Conservation (phyloP, 2,329 filamentous ascomycete genomes). For the Cadophora sp. region DNA sequence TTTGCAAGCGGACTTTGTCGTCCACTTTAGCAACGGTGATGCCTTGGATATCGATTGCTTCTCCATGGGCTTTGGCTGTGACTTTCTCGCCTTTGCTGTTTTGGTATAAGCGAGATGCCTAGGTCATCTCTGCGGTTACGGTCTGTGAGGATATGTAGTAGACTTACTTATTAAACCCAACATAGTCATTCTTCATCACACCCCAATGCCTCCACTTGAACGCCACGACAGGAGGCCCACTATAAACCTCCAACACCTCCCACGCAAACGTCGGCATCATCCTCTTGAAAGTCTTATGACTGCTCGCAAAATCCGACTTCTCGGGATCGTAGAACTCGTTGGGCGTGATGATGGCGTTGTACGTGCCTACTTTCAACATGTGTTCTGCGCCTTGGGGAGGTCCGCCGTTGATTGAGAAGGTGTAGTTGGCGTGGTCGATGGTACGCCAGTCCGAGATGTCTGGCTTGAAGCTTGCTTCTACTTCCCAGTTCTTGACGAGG, state of each 20-base stretch:
- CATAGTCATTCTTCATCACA: conserved; percentile 70
- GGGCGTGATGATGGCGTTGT: conserved; percentile 70
- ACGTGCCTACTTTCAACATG: conserved; percentile 72
- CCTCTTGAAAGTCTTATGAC: conserved; percentile 74
- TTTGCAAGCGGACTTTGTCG: conserved; percentile 62
- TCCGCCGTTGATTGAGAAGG: conserved; percentile 68
- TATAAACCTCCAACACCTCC: conserved; percentile 74
- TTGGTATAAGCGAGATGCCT: background rate
- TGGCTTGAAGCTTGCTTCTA: conserved; percentile 73
- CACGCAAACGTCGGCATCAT: conserved; percentile 78
- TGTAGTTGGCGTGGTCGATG: conserved; percentile 64
- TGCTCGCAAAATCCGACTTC: conserved; percentile 66
- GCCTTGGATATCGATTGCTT: conserved; percentile 67
- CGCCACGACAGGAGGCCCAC: conserved; percentile 65
- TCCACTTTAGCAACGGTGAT: conserved; percentile 68
- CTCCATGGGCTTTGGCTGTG: conserved; percentile 65
- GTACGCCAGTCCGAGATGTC: conserved; percentile 69
- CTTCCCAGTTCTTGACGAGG: conserved; percentile 76
- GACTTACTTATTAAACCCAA: conserved; percentile 66
- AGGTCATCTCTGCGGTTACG: background rate
- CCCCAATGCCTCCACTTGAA: conserved; percentile 76
- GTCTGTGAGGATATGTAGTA: background rate
- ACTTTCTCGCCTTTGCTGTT: conserved; percentile 67
- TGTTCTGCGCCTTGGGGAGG: conserved; percentile 62
- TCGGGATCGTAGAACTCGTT: conserved; percentile 70